Percentiles rank a stretch among this genome's conserved stretches.
Conservation (phyloP, 495 filamentous ascomycete species). For the Penicillium bovifimosum region DNA sequence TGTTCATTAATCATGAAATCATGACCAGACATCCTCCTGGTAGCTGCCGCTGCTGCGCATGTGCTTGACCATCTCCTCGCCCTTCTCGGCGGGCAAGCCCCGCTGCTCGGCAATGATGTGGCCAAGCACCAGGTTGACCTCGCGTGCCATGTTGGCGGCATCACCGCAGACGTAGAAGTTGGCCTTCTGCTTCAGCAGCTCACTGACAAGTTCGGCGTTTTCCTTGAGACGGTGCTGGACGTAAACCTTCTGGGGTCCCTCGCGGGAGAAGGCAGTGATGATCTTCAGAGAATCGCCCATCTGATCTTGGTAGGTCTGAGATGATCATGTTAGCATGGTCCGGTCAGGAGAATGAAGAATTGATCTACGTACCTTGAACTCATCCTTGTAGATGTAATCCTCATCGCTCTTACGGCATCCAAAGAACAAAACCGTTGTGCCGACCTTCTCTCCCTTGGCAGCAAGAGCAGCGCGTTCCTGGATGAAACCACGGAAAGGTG, state of each 20-base stretch:
- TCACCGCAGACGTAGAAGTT: conserved; percentile 99
- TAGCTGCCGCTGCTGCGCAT: conserved; percentile 93
- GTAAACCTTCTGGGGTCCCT: conserved; percentile 78
- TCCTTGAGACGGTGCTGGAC: conserved; percentile 91
- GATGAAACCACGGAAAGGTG: conserved; percentile 91
- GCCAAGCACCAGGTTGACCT: conserved; percentile 80
- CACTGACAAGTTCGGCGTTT: conserved; percentile 75
- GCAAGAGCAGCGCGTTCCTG: conserved; percentile 85
- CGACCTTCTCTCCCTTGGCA: conserved; percentile 75
- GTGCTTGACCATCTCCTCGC: conserved; percentile 91
- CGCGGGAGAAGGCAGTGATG: conserved; percentile 89
- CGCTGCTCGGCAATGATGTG: conserved; percentile 82
- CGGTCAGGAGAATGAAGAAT: neutral
- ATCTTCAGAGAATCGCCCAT: conserved; percentile 84
- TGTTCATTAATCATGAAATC: conserved; percentile 23
- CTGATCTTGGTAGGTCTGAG: conserved; percentile 69
- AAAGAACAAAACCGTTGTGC: conserved; percentile 88
- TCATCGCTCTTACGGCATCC: conserved; percentile 80
- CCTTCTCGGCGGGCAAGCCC: conserved; percentile 73
- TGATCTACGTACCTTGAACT: conserved; percentile 75
- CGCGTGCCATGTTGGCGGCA: conserved; percentile 95
- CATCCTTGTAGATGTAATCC: conserved; percentile 87
- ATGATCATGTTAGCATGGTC: conserved; percentile 8
- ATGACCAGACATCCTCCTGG: conserved; percentile 96
- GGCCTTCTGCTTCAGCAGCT: conserved; percentile 80